A percentile compares a stretch with the other conserved stretches of the same genome.
These are phyloP conservation scores for Paecilomyces variotii DNA, from an alignment of 2,329 filamentous ascomycete genomes.

Conservation along the genomic window DNA sequence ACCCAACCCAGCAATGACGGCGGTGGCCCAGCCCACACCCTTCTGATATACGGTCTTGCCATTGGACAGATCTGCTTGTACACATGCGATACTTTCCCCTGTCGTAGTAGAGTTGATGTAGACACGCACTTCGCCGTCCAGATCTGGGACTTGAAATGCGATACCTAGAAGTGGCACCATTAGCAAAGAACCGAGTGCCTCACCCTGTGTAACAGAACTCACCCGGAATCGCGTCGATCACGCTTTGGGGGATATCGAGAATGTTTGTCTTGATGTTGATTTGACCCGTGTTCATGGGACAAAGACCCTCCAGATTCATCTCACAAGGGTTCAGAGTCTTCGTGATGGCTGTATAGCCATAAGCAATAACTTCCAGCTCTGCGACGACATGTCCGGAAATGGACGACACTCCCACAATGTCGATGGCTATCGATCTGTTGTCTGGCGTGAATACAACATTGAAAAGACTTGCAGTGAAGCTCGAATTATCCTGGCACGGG, in stretches of 20 bases:
- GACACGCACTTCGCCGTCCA: constrained; percentile 77
- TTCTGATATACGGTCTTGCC: constrained; percentile 85
- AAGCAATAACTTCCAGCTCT: constrained; percentile 67
- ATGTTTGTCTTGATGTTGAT: constrained; percentile 70
- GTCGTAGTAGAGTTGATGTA: constrained; percentile 66
- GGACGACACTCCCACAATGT: constrained; percentile 73
- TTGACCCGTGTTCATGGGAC: constrained; percentile 81
- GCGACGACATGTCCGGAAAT: constrained; percentile 77
- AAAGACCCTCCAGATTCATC: constrained; percentile 62
- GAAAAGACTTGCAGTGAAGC: constrained; percentile 82
- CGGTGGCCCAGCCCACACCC: constrained; percentile 82
- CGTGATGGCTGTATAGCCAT: constrained; percentile 67
- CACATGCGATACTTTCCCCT: constrained; percentile 65
- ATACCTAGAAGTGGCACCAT: constrained; percentile 45
- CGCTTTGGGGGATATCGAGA: constrained; percentile 43
- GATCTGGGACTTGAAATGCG: constrained; percentile 81
- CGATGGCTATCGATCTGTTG: constrained; percentile 64
- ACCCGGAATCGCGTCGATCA: constrained; percentile 62
- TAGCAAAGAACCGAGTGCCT: not conserved
- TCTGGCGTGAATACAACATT: constrained; percentile 59
- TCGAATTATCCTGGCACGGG: constrained; percentile 73
- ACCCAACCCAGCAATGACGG: constrained; percentile 76
- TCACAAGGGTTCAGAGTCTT: constrained; percentile 68
- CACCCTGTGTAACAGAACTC: constrained; percentile 14
- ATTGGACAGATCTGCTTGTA: constrained; percentile 82